phyloP scores from a whole-genome alignment of 2,329 filamentous ascomycete species.

The Neonectria neomacrospora region DNA sequence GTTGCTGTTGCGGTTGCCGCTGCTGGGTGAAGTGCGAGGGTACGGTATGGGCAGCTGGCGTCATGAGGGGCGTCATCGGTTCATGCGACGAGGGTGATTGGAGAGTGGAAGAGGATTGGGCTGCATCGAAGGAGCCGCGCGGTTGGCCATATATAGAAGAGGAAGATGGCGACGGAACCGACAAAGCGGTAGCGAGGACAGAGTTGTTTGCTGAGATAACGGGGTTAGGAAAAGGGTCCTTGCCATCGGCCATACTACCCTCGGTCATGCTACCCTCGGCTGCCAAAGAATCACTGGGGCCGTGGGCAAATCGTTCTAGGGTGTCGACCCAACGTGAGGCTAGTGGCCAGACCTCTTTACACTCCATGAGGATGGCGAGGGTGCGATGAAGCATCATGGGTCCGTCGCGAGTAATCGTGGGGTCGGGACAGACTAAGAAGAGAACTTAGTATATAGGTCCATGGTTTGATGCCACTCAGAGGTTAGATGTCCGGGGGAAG shows the following conservation, averaged over 20 bases:
- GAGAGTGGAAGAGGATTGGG: conserved; percentile 20
- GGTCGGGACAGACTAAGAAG: conserved; percentile 56
- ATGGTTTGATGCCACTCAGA: neutral
- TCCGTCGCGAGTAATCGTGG: conserved; percentile 52
- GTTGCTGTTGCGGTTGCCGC: conserved; percentile 25
- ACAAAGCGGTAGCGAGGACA: neutral
- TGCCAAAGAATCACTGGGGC: conserved; percentile 54
- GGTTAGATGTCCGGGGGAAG: too few species aligned
- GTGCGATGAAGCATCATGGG: conserved; percentile 59
- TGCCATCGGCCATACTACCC: conserved; percentile 63
- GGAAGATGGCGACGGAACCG: conserved; percentile 30
- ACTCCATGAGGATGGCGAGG: conserved; percentile 59
- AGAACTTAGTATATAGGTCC: conserved; percentile 22
- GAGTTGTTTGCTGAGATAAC: conserved; percentile 17
- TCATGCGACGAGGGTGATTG: conserved; percentile 31
- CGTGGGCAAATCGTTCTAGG: conserved; percentile 58
- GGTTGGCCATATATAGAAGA: conserved; percentile 31
- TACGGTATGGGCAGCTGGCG: conserved; percentile 17
- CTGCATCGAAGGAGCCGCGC: conserved; percentile 25
- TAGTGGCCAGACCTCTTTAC: conserved; percentile 63
- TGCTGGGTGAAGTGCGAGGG: conserved; percentile 34
- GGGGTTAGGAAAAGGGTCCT: conserved; percentile 47
- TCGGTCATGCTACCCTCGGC: conserved; percentile 60
- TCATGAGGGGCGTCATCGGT: conserved; percentile 26
- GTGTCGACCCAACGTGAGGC: conserved; percentile 64